phyloP scores from a whole-genome alignment of 2,329 filamentous ascomycete species.

The Neospermospora avenae region DNA sequence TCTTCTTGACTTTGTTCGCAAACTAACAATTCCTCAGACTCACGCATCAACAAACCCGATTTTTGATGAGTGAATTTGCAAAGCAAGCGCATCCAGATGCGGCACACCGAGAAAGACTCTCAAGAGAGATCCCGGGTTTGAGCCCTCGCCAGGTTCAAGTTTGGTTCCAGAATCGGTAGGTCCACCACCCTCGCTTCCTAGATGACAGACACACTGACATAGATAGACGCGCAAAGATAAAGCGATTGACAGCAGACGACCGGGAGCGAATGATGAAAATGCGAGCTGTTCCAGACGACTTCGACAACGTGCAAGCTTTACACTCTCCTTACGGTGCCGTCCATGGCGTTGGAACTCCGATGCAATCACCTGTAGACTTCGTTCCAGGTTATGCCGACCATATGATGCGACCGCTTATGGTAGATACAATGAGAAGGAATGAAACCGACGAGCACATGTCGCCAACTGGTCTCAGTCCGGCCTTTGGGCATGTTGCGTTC shows the following conservation, averaged over 20 bases:
- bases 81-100: slow-evolving; percentile 94
- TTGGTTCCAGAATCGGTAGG: slow-evolving; percentile 96
- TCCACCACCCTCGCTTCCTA: slow-evolving; percentile 12
- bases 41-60: slow-evolving; percentile 95
- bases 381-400: slow-evolving; percentile 53
- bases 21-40: slow-evolving; percentile 56
- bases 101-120: slow-evolving; percentile 81
- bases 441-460: slow-evolving; percentile 66
- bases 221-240: slow-evolving; percentile 66
- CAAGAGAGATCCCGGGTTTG: slow-evolving; percentile 84
- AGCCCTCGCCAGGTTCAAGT: slow-evolving; percentile 94
- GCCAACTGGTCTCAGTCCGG: slow-evolving; percentile 63
- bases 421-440: slow-evolving; percentile 62
- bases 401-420: slow-evolving; percentile 58
- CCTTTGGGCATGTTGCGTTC: slow-evolving; percentile 65
- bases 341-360: slow-evolving; percentile 34
- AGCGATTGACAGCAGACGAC: slow-evolving; percentile 67
- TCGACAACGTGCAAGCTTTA: slow-evolving; percentile 66
- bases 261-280: slow-evolving; percentile 70
- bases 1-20: background rate
- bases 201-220: slow-evolving; percentile 14
- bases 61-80: slow-evolving; percentile 94
- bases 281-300: slow-evolving; percentile 67
- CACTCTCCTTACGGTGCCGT: slow-evolving; percentile 63
- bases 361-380: slow-evolving; percentile 36